These are phyloP conservation scores for Thalia dealbata DNA, from an alignment of 176 grass and related monocot genomes.

Conservation along the genomic window DNA sequence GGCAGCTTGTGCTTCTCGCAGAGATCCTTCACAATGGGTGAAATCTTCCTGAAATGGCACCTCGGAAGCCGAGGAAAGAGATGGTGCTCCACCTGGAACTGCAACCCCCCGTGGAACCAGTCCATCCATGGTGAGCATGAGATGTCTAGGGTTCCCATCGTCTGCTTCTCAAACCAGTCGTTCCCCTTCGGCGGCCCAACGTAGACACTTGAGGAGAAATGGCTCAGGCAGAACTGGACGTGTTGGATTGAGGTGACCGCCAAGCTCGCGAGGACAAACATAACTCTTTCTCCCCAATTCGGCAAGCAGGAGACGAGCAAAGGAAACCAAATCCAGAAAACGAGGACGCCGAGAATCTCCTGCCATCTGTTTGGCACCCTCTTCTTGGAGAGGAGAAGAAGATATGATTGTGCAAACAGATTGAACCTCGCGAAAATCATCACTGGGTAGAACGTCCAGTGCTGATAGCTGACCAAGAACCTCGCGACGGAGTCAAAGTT, in stretches of 20 bases:
- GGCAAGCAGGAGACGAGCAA: conserved; percentile 60
- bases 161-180: conserved; percentile 99
- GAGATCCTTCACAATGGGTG: conserved; percentile 57
- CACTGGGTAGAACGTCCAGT: conserved; percentile 89
- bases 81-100: conserved; percentile 95
- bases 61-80: conserved; percentile 77
- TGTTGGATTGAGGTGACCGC: conserved; percentile 73
- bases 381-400: conserved; percentile 30
- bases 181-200: conserved; percentile 64
- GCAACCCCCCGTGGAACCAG: conserved; percentile 95
- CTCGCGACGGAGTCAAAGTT: conserved; percentile 44
- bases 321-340: conserved; percentile 88
- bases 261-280: conserved; percentile 64
- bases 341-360: conserved; percentile 45
- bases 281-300: conserved; percentile 58
- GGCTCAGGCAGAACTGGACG: conserved; percentile 87
- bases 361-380: conserved; percentile 35
- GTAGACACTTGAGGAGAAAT: conserved; percentile 75
- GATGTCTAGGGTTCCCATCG: conserved; percentile 58
- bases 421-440: conserved; percentile 85
- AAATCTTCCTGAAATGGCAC: conserved; percentile 50
- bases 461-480: conserved; percentile 86
- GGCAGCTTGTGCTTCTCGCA: conserved; percentile 83
- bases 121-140: conserved; percentile 86
- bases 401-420: conserved; percentile 44